Conservation (phyloP, 1,284 basidiomycete species). For the Athelia psychrophila region DNA sequence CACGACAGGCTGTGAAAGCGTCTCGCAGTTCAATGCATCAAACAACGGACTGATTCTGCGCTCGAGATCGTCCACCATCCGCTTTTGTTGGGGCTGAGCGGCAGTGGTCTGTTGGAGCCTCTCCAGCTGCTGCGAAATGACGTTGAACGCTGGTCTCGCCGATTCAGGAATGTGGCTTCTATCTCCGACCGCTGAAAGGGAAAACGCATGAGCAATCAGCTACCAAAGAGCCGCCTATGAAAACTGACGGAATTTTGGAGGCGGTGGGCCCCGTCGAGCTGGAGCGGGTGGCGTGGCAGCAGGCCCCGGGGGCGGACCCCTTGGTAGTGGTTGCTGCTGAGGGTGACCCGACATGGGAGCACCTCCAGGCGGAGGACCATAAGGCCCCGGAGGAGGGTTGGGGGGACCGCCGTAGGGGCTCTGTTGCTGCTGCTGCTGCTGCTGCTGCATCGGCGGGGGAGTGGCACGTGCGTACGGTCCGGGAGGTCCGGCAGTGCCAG, state of each 20-base stretch:
- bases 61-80: conserved; percentile 87
- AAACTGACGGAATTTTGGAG: conserved; percentile 83
- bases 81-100: conserved; percentile 73
- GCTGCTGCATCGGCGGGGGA: conserved; percentile 33
- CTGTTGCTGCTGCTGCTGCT: neutral
- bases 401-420: conserved; percentile 16
- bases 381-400: conserved; percentile 23
- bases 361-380: conserved; percentile 20
- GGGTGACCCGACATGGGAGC: conserved; percentile 17
- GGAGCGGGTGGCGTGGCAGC: conserved; percentile 19
- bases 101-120: conserved; percentile 70
- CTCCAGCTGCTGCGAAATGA: conserved; percentile 61
- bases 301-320: conserved; percentile 10
- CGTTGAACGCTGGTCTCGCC: conserved; percentile 64
- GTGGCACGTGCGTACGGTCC: conserved; percentile 37
- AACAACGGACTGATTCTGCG: conserved; percentile 85
- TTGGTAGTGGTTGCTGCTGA: conserved; percentile 17
- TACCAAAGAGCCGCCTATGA: neutral
- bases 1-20: conserved; percentile 69
- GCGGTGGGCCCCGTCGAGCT: conserved; percentile 43
- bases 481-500: conserved; percentile 22
- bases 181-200: conserved; percentile 76
- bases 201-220: conserved; percentile 1
- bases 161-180: conserved; percentile 84
- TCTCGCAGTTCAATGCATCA: conserved; percentile 90